Base-by-base conservation (phyloP, 2,329 filamentous ascomycete genomes). In the Pseudogymnoascus sp. region DNA sequence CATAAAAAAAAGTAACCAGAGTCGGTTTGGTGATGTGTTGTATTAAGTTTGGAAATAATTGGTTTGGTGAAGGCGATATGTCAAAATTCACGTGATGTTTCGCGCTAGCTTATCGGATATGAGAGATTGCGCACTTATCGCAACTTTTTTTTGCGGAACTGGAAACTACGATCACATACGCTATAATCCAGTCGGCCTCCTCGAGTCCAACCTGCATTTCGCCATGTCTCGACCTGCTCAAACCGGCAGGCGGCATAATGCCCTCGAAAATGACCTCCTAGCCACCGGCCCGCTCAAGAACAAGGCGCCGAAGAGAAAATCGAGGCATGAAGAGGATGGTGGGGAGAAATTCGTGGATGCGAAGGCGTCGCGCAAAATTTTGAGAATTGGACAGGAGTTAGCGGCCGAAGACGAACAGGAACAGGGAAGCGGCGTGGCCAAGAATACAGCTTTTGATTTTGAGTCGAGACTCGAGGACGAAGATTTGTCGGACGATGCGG, bases 361-460 rank as follows among this genome's bases (percentile, higher is more conserved):
- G 65, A 93, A 91, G 75, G 87, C 93, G 16, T 96, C 93, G 64
- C 85, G 88, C 70, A 92, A 91, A 72, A 99, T 99, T 74, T 75
- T 99, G 66, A 86, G 90, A 69, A 91, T 98, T 71, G 93, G 93
- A 63, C 90, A 93, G 71, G 91, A 96, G 73, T 81, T 99, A 13
- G 88, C 86, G 13, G 91, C 95, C 45, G 93, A 98, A 75, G 91
- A 93, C 63, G 83, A 83, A 64, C 79, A 80, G 36, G 79, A 81
- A 36, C 31, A 61, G 31, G 45, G 45, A 4, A 54, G 23, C 14
- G 45, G 45, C 14, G 45, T 54, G 3, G 31, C 28, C 6, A 61
- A 61, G 31, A 88, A 89, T 70, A 76, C 82, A 28, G 85, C 90
- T 3, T 97, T 96, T 73, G 85, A 89, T 67, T 93, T 96, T 71